phyloP scores from a whole-genome alignment of 805 yeast species.

The Candida parachauliodes region DNA sequence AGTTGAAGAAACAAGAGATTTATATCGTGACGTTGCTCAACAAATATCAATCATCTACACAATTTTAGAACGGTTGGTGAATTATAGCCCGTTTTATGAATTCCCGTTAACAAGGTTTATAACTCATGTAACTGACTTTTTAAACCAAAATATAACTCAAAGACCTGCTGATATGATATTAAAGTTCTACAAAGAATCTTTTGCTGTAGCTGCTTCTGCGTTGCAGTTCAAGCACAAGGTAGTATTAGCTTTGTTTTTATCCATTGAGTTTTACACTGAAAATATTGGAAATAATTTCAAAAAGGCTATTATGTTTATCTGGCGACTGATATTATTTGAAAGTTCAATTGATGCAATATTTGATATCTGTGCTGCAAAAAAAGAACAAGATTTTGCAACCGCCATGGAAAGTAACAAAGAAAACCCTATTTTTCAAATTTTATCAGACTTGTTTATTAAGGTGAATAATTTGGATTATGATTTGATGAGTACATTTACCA shows the following conservation, averaged over 20 bases:
- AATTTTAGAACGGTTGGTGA: conserved; percentile 33
- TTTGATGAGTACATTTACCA: conserved; percentile 4
- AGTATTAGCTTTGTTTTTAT: conserved; percentile 40
- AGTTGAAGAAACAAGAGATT: conserved; percentile 45
- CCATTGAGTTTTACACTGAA: conserved; percentile 20
- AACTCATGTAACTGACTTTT: conserved; percentile 14
- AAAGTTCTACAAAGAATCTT: conserved; percentile 45
- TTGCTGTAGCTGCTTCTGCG: conserved; percentile 43
- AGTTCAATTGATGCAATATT: conserved; percentile 1
- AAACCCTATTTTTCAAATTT: conserved; percentile 15
- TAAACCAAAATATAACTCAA: conserved; percentile 15
- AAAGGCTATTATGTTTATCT: conserved; percentile 12
- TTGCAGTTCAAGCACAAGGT: conserved; percentile 43
- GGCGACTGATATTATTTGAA: conserved; percentile 4
- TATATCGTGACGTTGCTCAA: conserved; percentile 53
- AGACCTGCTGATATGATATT: conserved; percentile 25
- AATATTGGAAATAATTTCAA: conserved; percentile 23
- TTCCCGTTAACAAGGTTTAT: conserved; percentile 45
- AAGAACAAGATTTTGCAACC: conserved; percentile 8
- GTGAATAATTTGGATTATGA: conserved; percentile 4
- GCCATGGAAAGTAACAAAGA: conserved; percentile 13
- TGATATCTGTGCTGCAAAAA: conserved; percentile 8
- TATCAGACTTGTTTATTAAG: conserved; percentile 13
- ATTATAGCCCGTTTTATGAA: conserved; percentile 44
- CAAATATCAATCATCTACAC: conserved; percentile 50